phyloP scores from a whole-genome alignment of 2,329 filamentous ascomycete species.

The Exophiala spinifera region DNA sequence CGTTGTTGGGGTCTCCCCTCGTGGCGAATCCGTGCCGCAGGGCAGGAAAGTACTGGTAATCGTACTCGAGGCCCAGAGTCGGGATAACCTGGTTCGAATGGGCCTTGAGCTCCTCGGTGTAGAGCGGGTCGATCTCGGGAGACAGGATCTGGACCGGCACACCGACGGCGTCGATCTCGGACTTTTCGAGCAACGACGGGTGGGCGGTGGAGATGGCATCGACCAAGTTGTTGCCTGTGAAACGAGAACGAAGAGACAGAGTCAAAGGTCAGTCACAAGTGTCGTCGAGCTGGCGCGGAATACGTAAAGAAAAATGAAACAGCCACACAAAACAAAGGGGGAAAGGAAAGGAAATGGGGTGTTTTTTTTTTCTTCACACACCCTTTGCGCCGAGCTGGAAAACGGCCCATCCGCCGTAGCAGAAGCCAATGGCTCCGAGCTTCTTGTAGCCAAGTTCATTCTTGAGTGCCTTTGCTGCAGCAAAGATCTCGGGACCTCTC shows the following conservation, averaged over 20 bases:
- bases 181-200: slow-evolving; percentile 42
- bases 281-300: too few relatives aligned
- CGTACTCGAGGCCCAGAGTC: slow-evolving; percentile 41
- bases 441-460: slow-evolving; percentile 37
- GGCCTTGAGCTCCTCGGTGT: slow-evolving; percentile 46
- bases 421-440: slow-evolving; percentile 47
- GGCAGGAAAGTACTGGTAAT: slow-evolving; percentile 53
- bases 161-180: slow-evolving; percentile 46
- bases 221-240: slow-evolving; percentile 34
- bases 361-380: too few relatives aligned
- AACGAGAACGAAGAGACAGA: too few relatives aligned
- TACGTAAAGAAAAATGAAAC: too few relatives aligned
- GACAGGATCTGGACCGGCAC: slow-evolving; percentile 53
- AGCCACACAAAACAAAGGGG: not conserved
- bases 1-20: slow-evolving; percentile 41
- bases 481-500: slow-evolving; percentile 34
- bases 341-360: too few relatives aligned
- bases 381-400: slow-evolving; percentile 46
- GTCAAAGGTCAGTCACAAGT: not conserved
- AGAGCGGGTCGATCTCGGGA: slow-evolving; percentile 48
- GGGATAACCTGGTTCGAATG: slow-evolving; percentile 42
- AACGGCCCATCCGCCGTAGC: slow-evolving; percentile 47
- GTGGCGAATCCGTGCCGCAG: slow-evolving; percentile 47
- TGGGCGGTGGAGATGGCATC: slow-evolving; percentile 48
- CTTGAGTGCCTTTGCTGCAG: slow-evolving; percentile 37